Percentiles rank a stretch among this genome's conserved stretches.
Conservation (phyloP, 352 stramenopile genomes). For the Phytopythium cucurbitacearum region DNA sequence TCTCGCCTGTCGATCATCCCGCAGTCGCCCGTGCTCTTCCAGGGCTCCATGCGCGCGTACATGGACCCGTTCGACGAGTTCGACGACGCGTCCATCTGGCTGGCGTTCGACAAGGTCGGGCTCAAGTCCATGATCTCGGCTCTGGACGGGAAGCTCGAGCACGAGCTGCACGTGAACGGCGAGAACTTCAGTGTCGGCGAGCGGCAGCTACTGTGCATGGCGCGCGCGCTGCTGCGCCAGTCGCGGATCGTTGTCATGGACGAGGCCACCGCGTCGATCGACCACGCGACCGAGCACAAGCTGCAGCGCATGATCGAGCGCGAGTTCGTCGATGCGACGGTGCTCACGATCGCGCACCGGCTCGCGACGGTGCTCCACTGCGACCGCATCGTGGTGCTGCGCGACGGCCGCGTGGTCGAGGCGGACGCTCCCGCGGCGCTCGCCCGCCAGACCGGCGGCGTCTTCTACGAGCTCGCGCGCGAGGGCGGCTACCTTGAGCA, state of each 20-base stretch:
- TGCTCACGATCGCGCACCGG: constrained; percentile 93
- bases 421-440: constrained; percentile 67
- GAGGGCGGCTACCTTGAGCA: constrained; percentile 18
- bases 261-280: constrained; percentile 86
- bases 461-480: constrained; percentile 15
- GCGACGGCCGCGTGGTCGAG: constrained; percentile 77
- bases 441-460: constrained; percentile 1
- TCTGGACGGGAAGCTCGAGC: constrained; percentile 14
- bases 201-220: constrained; percentile 91
- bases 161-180: constrained; percentile 48
- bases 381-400: constrained; percentile 86
- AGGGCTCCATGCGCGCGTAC: constrained; percentile 81
- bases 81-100: constrained; percentile 57
- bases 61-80: constrained; percentile 88
- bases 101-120: constrained; percentile 56
- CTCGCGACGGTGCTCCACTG: constrained; percentile 88
- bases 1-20: constrained; percentile 31
- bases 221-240: constrained; percentile 80
- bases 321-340: constrained; percentile 85
- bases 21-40: constrained; percentile 88
- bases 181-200: constrained; percentile 65
- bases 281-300: constrained; percentile 43
- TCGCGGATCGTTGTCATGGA: constrained; percentile 91
- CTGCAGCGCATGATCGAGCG: constrained; percentile 74
- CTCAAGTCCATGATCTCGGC: constrained; percentile 32